Conservation (phyloP, 169 alveolate genomes). For the Amoebophrya sp. region DNA sequence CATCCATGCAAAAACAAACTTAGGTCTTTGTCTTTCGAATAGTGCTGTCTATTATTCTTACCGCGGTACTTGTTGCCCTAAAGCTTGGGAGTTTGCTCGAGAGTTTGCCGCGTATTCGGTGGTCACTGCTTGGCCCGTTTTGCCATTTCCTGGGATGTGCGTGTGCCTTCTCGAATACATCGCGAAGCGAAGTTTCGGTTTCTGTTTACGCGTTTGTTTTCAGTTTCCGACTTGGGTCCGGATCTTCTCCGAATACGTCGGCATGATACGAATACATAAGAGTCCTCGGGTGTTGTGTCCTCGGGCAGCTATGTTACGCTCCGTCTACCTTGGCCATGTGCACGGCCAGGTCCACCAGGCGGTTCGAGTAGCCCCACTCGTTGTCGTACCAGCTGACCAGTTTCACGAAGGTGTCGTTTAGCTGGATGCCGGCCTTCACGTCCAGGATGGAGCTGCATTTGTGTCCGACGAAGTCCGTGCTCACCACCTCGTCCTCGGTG, state of each 20-base stretch:
- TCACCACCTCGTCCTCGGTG: constrained; percentile 93
- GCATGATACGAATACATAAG: not conserved
- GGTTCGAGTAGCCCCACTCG: constrained; percentile 97
- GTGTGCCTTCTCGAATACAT: no score
- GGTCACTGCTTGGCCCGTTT: no score
- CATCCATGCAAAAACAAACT: no score
- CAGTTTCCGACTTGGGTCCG: not conserved
- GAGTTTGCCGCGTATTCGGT: no score
- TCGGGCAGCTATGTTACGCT: not conserved
- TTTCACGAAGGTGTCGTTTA: constrained; percentile 87
- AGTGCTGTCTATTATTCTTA: no score
- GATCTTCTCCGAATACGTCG: not conserved
- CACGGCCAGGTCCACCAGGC: constrained; percentile 84
- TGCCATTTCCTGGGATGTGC: no score
- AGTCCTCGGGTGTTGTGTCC: not conserved
- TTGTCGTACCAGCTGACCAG: constrained; percentile 97
- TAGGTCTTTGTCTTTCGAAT: no score
- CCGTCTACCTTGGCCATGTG: constrained; percentile 42
- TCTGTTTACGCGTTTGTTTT: no score
- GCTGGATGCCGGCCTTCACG: constrained; percentile 89
- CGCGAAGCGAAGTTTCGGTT: no score
- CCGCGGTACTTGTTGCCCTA: no score
- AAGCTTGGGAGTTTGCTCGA: no score
- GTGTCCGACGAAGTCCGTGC: constrained; percentile 88
- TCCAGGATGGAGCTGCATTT: constrained; percentile 88